Percentiles rank a stretch among this genome's conserved stretches.
phyloP scores from a whole-genome alignment of 169 alveolate species.

The Plasmodium berghei region DNA sequence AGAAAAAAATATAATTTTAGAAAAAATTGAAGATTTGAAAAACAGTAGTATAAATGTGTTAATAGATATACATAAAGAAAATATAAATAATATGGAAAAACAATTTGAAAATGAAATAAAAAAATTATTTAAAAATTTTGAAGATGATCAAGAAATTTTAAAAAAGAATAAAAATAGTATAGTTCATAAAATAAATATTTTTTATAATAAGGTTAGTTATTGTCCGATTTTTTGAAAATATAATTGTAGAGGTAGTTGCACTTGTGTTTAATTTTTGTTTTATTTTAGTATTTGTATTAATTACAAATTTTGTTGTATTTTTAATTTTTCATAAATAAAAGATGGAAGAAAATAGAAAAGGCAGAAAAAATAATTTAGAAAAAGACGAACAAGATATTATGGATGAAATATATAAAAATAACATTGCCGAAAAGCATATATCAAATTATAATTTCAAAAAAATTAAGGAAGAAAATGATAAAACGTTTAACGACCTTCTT shows the following conservation, averaged over 20 bases:
- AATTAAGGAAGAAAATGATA: conserved; percentile 22
- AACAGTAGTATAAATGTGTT: conserved; percentile 25
- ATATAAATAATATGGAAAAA: conserved; percentile 35
- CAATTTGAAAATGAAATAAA: conserved; percentile 44
- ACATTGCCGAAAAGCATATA: conserved; percentile 59
- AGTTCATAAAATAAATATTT: conserved; percentile 43
- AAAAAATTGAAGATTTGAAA: conserved; percentile 46
- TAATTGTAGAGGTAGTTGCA: not conserved
- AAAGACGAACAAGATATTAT: conserved; percentile 27
- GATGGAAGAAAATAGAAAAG: conserved; percentile 20
- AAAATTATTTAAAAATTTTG: conserved; percentile 37
- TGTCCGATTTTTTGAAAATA: not conserved
- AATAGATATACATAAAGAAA: conserved; percentile 46
- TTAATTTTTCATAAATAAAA: not conserved
- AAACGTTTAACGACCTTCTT: conserved; percentile 11
- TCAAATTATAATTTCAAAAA: conserved; percentile 39
- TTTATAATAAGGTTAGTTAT: conserved; percentile 39
- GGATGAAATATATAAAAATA: conserved; percentile 53
- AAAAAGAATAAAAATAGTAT: conserved; percentile 23
- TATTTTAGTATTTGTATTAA: too few relatives aligned
- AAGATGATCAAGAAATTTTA: conserved; percentile 38
- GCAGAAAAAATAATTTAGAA: conserved; percentile 12
- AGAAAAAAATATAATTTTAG: conserved; percentile 40
- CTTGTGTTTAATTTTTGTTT: too few relatives aligned
- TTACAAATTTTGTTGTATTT: too few relatives aligned